Evolutionary conservation across 2,329 filamentous ascomycete genomes (phyloP), one percentile per base, ranked within the genome.

Genomic region (Alternaria gansuensis): DNA sequence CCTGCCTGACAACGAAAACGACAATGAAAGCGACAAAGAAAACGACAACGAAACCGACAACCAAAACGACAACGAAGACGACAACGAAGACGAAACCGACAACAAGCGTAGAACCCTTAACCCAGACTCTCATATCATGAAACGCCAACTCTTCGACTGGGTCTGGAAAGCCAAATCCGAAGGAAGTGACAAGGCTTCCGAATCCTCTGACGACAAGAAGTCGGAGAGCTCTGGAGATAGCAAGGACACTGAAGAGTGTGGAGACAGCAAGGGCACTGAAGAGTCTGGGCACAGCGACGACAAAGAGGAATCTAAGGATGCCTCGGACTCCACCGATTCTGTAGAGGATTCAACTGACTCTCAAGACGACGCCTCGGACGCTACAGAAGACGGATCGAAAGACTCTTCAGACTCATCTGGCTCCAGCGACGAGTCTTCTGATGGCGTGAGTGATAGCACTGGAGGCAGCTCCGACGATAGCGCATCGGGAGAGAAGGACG

Each of bases 81-180:
- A 39, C 5, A 39, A 11, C 45, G 39, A 29, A 4, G 23, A 33
- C 11, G 50, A 54, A 28, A 40, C 13, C 45, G 39, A 29, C 10
- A 26, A 39, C 11, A 43, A 48, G 31, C 40, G 62, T 31, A 63
- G 58, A 41, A 58, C 52, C 1, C 29, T 69, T 2, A 64, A 61
- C 11, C 68, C 68, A 17, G 60, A 48, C 5, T 37, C 61, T n/a
- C 50, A 52, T 4, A 37, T 51, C 6, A 55, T 63, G 5, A 34
- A 50, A 21, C 51, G 51, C 13, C 8, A n/a, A 46, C 21, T 46
- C 10, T 46, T 48, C 14, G 40, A 41, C 14, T 8, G 37, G 37
- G 40, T n/a, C 33, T 48, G 44, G 44, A 48, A 33, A 36, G 44
- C 44, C 23, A 50, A 17, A 5, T 26, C 34, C 3, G 34, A 26